Conservation (phyloP, 2,329 filamentous ascomycete genomes). For the Calonectria crousiana region DNA sequence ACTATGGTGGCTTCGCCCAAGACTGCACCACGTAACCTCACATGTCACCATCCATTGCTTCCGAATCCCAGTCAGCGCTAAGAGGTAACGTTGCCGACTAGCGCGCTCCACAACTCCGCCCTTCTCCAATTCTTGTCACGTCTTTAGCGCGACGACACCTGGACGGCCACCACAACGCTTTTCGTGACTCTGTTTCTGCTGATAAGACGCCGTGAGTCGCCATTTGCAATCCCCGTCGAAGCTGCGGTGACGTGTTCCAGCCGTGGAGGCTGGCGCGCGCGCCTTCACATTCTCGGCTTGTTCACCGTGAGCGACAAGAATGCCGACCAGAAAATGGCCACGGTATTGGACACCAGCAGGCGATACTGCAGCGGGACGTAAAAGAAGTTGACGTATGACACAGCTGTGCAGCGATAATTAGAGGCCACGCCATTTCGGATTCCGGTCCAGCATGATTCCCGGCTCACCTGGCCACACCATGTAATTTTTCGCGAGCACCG, state of each 20-base stretch:
- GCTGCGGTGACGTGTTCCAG: not conserved
- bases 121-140: not conserved
- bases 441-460: not conserved
- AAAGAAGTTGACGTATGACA: constrained; percentile 2
- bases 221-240: not conserved
- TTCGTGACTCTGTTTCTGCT: not conserved
- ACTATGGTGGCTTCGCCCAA: not conserved
- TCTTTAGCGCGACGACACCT: not conserved
- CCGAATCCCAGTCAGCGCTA: not conserved
- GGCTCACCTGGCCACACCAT: constrained; percentile 3
- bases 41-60: not conserved
- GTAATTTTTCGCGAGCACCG: not conserved
- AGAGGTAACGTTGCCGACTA: constrained; percentile 7
- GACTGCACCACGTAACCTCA: not conserved
- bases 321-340: constrained; percentile 2
- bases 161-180: not conserved
- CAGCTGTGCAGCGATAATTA: not conserved
- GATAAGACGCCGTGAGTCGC: not conserved
- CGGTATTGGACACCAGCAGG: not conserved
- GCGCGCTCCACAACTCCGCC: not conserved
- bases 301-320: not conserved
- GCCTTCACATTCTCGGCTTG: not conserved
- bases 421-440: not conserved
- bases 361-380: constrained; percentile 3
- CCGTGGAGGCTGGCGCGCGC: not conserved